phyloP scores from a whole-genome alignment of 225 moss, liverwort and hornwort species.

The Bryum argenteum region DNA sequence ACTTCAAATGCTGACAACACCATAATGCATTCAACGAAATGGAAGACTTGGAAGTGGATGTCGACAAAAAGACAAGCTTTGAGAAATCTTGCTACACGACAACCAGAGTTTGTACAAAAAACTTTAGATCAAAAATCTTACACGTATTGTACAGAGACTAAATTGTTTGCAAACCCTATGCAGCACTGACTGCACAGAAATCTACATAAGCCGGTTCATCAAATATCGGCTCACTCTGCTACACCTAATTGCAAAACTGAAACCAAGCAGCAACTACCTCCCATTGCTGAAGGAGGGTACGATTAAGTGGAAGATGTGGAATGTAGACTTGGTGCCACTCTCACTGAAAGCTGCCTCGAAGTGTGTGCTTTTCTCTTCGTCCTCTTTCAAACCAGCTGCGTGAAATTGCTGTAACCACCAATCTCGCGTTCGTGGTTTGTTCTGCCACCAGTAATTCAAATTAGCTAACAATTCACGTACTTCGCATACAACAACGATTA shows the following conservation, averaged over 20 bases:
- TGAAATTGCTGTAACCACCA: slow-evolving; percentile 87
- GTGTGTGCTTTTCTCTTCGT: slow-evolving; percentile 69
- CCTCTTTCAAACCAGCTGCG: slow-evolving; percentile 67
- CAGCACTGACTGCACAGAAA: slow-evolving; percentile 15
- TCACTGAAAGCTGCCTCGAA: slow-evolving; percentile 66
- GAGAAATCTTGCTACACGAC: neutral
- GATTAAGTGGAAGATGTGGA: slow-evolving; percentile 84
- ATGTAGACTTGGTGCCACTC: slow-evolving; percentile 60
- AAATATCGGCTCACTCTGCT: slow-evolving; percentile 7
- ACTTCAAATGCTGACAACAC: too few relatives aligned
- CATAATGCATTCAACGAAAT: neutral
- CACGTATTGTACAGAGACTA: slow-evolving; percentile 1
- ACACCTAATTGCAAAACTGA: slow-evolving; percentile 25
- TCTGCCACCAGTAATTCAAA: slow-evolving; percentile 40
- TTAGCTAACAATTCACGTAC: slow-evolving; percentile 4
- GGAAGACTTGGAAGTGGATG: neutral
- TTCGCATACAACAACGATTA: slow-evolving; percentile 1
- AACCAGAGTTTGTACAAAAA: neutral
- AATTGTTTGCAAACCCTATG: slow-evolving; percentile 14
- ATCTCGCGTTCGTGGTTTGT: slow-evolving; percentile 60
- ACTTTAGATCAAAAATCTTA: neutral
- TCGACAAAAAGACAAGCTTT: neutral
- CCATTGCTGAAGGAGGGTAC: slow-evolving; percentile 59
- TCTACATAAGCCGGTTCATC: neutral
- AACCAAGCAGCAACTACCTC: slow-evolving; percentile 33